A percentile compares a stretch with the other conserved stretches of the same genome.
Conservation (phyloP, 768 basidiomycete genomes). For the Paxillus ammoniavirescens region DNA sequence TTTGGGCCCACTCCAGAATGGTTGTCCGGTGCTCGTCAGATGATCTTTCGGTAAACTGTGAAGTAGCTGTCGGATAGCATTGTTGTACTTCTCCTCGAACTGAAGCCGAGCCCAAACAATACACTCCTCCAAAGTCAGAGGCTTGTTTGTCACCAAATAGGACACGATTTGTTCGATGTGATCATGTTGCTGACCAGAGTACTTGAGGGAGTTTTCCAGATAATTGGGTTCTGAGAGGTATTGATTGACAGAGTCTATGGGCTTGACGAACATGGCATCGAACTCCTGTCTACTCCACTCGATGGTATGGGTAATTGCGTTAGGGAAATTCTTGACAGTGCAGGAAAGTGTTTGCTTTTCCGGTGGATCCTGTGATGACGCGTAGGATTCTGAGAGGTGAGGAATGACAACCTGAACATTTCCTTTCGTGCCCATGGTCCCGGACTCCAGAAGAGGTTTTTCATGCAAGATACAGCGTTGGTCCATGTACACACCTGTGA, state of each 20-base stretch:
- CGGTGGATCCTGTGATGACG: constrained; percentile 97
- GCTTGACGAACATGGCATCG: constrained; percentile 91
- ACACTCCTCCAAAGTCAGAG: constrained; percentile 95
- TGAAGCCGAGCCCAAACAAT: constrained; percentile 94
- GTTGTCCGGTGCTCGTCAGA: constrained; percentile 86
- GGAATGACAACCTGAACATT: constrained; percentile 96
- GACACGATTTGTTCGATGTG: constrained; percentile 86
- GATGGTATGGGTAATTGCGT: constrained; percentile 96
- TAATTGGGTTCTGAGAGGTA: constrained; percentile 98
- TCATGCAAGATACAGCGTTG: constrained; percentile 95
- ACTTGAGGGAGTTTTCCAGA: constrained; percentile 85
- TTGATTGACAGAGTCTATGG: constrained; percentile 89
- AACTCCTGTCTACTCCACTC: constrained; percentile 98
- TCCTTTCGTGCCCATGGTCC: constrained; percentile 97
- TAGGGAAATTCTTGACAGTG: constrained; percentile 98
- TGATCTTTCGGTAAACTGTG: constrained; percentile 96
- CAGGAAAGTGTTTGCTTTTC: constrained; percentile 97
- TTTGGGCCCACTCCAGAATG: constrained; percentile 99
- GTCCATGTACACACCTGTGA: constrained; percentile 94
- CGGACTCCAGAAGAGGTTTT: constrained; percentile 95
- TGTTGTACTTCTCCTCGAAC: constrained; percentile 93
- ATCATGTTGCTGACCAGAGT: constrained; percentile 87
- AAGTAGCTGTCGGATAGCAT: constrained; percentile 88
- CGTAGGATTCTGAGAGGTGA: constrained; percentile 93
- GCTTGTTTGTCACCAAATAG: constrained; percentile 89